Conservation (phyloP, 768 basidiomycete species). For the Pleurotus pulmonarius region DNA sequence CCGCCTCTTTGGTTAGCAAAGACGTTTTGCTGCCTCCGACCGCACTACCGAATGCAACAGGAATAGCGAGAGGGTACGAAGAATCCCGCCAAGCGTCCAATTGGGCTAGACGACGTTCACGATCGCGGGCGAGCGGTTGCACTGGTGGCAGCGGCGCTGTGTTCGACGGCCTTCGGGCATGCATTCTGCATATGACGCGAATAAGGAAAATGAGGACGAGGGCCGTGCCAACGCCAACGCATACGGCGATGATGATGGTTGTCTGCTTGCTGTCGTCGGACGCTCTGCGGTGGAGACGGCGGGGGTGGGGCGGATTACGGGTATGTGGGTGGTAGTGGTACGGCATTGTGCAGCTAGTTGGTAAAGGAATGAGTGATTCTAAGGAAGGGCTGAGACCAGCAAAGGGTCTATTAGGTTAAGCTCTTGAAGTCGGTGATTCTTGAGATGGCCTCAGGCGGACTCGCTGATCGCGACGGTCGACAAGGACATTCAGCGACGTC, state of each 20-base stretch:
- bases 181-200: slow-evolving; percentile 31
- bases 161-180: slow-evolving; percentile 20
- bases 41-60: slow-evolving; percentile 14
- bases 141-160: slow-evolving; percentile 57
- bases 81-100: slow-evolving; percentile 24
- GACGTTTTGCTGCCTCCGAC: slow-evolving; percentile 30
- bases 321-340: neutral
- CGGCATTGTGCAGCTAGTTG: neutral
- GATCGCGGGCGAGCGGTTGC: slow-evolving; percentile 61
- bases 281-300: slow-evolving; percentile 8
- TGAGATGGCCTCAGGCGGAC: neutral
- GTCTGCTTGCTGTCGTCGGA: slow-evolving; percentile 24
- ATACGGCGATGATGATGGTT: slow-evolving; percentile 49
- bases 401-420: neutral
- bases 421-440: slow-evolving; percentile 2
- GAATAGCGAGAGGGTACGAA: slow-evolving; percentile 17
- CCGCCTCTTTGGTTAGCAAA: slow-evolving; percentile 20
- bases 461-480: too few species aligned
- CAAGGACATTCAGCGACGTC: too few species aligned
- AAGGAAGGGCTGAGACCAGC: slow-evolving; percentile 5
- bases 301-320: slow-evolving; percentile 5
- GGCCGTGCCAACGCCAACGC: slow-evolving; percentile 36
- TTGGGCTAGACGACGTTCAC: slow-evolving; percentile 45
- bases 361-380: neutral
- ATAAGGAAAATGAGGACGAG: slow-evolving; percentile 32